A percentile compares a stretch with the other conserved stretches of the same genome.
These are phyloP conservation scores for Globisporangium paroecandrum DNA, from an alignment of 352 stramenopile genomes.

Conservation along the genomic window DNA sequence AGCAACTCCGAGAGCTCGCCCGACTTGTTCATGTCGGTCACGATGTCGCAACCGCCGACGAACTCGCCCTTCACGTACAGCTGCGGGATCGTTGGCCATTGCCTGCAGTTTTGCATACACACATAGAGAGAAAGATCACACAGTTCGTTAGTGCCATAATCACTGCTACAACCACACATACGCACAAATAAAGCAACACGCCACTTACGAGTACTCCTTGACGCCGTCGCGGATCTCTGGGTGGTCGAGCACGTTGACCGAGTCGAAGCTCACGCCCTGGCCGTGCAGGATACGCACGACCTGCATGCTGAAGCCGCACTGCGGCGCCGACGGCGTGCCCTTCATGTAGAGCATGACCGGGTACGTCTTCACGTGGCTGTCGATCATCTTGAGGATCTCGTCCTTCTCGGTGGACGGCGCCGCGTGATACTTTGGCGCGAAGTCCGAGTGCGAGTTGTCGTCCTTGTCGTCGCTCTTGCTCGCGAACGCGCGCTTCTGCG, in stretches of 20 bases:
- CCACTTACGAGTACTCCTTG: constrained; percentile 97
- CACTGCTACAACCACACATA: not conserved
- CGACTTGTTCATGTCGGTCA: constrained; percentile 93
- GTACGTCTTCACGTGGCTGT: constrained; percentile 89
- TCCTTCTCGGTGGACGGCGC: constrained; percentile 84
- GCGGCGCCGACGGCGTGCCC: constrained; percentile 93
- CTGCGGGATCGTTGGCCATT: constrained; percentile 97
- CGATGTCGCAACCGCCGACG: constrained; percentile 98
- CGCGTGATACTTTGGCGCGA: constrained; percentile 84
- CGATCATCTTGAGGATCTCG: constrained; percentile 89
- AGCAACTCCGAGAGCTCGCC: constrained; percentile 91
- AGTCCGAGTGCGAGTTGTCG: constrained; percentile 85
- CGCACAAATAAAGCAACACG: not conserved
- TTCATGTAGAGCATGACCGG: constrained; percentile 99
- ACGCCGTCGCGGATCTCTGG: constrained; percentile 97
- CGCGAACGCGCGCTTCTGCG: constrained; percentile 33
- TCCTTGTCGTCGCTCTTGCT: constrained; percentile 30
- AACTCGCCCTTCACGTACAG: constrained; percentile 99
- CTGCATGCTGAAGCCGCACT: constrained; percentile 97
- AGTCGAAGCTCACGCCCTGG: constrained; percentile 94
- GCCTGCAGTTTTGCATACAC: constrained; percentile 32
- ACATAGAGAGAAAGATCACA: not conserved
- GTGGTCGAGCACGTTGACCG: constrained; percentile 98
- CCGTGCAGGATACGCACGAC: constrained; percentile 94
- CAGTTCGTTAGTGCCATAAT: not conserved